Percentiles rank a stretch among this genome's conserved stretches.
Conservation (phyloP, 139 green algal species). For the Tetraselmis striata region DNA sequence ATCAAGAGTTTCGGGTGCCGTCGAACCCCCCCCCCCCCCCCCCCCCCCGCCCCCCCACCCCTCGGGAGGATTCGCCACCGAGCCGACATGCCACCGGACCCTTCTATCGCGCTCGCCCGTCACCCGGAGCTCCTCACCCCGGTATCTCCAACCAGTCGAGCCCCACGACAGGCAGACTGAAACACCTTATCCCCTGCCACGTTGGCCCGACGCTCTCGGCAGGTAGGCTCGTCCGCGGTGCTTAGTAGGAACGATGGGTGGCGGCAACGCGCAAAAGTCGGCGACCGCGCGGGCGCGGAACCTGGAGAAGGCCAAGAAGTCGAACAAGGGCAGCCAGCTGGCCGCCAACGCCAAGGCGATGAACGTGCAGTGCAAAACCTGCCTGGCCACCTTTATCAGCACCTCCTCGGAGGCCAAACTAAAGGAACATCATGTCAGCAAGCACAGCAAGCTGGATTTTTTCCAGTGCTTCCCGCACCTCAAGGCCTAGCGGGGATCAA, state of each 20-base stretch:
- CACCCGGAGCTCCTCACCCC: too few relatives aligned
- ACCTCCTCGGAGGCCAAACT: conserved; percentile 39
- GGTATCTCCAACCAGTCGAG: too few relatives aligned
- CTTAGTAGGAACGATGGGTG: conserved; percentile 27
- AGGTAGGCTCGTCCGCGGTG: too few relatives aligned
- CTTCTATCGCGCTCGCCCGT: too few relatives aligned
- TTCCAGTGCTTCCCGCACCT: conserved; percentile 13
- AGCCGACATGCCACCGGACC: too few relatives aligned
- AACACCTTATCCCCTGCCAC: too few relatives aligned
- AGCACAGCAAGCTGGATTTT: conserved; percentile 42
- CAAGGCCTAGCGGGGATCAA: not conserved
- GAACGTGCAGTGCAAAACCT: conserved; percentile 42
- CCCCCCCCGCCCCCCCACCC: too few relatives aligned
- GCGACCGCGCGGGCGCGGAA: conserved; percentile 31
- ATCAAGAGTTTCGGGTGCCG: too few relatives aligned
- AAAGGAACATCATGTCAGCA: conserved; percentile 50
- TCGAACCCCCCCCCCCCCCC: too few relatives aligned
- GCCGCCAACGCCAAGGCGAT: conserved; percentile 37
- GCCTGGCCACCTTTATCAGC: conserved; percentile 47
- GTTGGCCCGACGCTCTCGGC: too few relatives aligned
- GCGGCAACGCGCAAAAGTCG: conserved; percentile 45
- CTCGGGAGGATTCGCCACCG: too few relatives aligned
- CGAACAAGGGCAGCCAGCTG: conserved; percentile 34
- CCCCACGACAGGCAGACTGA: too few relatives aligned
- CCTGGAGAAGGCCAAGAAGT: conserved; percentile 22